Conservation (phyloP, 108 stramenopile species). For the Cyclotella sp. region DNA sequence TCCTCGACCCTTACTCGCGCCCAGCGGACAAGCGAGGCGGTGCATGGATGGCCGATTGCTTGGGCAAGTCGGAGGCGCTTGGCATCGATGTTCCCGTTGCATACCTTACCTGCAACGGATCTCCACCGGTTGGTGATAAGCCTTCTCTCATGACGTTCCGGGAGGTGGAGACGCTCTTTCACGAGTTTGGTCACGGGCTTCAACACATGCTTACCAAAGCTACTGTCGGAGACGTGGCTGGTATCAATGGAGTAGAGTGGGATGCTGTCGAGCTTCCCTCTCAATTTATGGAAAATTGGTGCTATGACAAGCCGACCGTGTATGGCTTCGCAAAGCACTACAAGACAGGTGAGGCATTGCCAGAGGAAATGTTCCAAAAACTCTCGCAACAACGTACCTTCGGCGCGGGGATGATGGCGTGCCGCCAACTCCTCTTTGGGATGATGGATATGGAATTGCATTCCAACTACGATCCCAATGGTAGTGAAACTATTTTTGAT, state of each 20-base stretch:
- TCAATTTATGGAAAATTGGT: conserved; percentile 99
- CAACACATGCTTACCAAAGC: conserved; percentile 98
- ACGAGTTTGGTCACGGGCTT: conserved; percentile 94
- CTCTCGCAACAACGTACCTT: conserved; percentile 91
- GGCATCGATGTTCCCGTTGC: conserved; percentile 92
- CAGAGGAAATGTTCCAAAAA: conserved; percentile 96
- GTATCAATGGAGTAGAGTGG: conserved; percentile 96
- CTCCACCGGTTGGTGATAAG: conserved; percentile 93
- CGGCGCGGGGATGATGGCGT: conserved; percentile 92
- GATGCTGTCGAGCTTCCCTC: conserved; percentile 98
- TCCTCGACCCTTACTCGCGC: conserved; percentile 95
- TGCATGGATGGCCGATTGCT: conserved; percentile 96
- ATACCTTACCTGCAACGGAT: conserved; percentile 99
- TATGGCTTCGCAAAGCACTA: conserved; percentile 98
- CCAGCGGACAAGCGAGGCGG: conserved; percentile 98
- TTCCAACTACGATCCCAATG: conserved; percentile 80
- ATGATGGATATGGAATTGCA: conserved; percentile 97
- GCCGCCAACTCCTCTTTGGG: conserved; percentile 96
- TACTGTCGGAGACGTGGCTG: conserved; percentile 94
- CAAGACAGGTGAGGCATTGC: conserved; percentile 95
- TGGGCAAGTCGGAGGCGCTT: conserved; percentile 88
- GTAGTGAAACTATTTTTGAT: conserved; percentile 86
- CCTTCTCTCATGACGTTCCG: conserved; percentile 98
- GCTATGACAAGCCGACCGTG: conserved; percentile 92
- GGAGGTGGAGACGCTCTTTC: conserved; percentile 96